Evolutionary conservation across 441 rosid genomes (phyloP).

Genomic region (Gossypium trilobum): DNA sequence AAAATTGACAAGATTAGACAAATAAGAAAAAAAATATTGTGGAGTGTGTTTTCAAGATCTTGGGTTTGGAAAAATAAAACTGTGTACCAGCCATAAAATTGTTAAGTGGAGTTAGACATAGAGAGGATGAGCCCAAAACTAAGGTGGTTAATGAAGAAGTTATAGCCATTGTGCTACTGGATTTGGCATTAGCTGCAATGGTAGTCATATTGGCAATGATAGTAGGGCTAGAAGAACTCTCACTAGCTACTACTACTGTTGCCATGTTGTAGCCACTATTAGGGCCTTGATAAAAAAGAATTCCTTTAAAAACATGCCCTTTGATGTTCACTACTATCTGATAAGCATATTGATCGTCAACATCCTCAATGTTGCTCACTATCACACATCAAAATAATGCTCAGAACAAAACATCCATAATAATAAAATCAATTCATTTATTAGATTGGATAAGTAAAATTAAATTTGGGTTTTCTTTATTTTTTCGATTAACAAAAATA

Average conservation of each 20-base stretch:
- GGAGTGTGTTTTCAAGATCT: no score
- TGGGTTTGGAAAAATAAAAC: no score
- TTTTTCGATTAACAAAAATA: no score
- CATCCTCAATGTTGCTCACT: slow-evolving; percentile 55
- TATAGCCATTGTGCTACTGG: slow-evolving; percentile 19
- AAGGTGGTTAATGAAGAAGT: not conserved
- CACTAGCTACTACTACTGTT: slow-evolving; percentile 20
- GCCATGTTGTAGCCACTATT: slow-evolving; percentile 18
- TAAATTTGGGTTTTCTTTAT: not conserved
- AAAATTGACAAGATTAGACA: no score
- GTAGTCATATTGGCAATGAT: slow-evolving; percentile 23
- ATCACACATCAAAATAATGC: slow-evolving; percentile 68
- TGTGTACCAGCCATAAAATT: no score
- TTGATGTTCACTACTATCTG: slow-evolving; percentile 72
- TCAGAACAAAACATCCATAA: not conserved
- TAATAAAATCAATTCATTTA: not conserved
- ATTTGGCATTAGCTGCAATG: slow-evolving; percentile 27
- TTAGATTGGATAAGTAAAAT: not conserved
- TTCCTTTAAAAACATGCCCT: slow-evolving; percentile 75
- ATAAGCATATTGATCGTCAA: slow-evolving; percentile 65
- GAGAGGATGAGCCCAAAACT: no score
- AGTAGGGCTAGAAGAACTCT: slow-evolving; percentile 18
- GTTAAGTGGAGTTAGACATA: no score
- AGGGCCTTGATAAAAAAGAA: slow-evolving; percentile 75
- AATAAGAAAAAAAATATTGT: no score